Conservation (phyloP, 2,329 filamentous ascomycete species). For the Tolypocladium tropicale region DNA sequence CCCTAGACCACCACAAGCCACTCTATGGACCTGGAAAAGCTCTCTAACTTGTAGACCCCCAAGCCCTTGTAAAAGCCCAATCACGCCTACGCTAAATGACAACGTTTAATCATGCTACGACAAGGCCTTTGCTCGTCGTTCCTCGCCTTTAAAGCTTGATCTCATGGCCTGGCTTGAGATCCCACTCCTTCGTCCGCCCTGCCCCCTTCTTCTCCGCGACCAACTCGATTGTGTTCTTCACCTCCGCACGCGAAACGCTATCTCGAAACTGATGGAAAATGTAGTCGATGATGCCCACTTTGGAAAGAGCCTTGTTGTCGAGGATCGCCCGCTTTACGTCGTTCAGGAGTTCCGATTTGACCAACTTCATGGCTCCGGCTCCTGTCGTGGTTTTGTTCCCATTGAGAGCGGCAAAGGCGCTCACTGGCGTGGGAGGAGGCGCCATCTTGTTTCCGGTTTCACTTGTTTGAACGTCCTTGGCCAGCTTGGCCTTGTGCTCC, state of each 20-base stretch:
- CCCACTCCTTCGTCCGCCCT: conserved; percentile 27
- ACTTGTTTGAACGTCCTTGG: conserved; percentile 6
- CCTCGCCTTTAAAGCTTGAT: conserved; percentile 14
- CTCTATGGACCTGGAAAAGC: neutral
- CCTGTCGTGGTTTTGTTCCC: conserved; percentile 6
- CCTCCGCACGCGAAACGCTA: conserved; percentile 25
- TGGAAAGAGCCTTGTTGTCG: conserved; percentile 27
- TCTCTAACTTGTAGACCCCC: neutral
- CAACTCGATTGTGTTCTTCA: conserved; percentile 30
- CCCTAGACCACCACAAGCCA: neutral
- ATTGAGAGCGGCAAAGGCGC: conserved; percentile 26
- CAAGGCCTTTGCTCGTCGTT: neutral
- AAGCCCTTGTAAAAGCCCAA: neutral
- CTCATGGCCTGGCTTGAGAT: conserved; percentile 27
- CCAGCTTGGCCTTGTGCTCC: conserved; percentile 21
- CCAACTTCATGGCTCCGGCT: conserved; percentile 16
- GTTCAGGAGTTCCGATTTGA: conserved; percentile 28
- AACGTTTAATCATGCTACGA: neutral
- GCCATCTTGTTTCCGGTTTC: conserved; percentile 17
- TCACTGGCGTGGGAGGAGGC: conserved; percentile 20
- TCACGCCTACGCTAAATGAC: neutral
- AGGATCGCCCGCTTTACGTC: conserved; percentile 31
- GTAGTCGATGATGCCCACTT: conserved; percentile 29
- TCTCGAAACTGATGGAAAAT: conserved; percentile 28
- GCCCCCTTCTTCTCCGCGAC: conserved; percentile 29